Percentiles rank a stretch among this genome's conserved stretches.
Evolutionary conservation across 1,139 yeast genomes (phyloP).

Genomic region (Suhomyces bokatorum): DNA sequence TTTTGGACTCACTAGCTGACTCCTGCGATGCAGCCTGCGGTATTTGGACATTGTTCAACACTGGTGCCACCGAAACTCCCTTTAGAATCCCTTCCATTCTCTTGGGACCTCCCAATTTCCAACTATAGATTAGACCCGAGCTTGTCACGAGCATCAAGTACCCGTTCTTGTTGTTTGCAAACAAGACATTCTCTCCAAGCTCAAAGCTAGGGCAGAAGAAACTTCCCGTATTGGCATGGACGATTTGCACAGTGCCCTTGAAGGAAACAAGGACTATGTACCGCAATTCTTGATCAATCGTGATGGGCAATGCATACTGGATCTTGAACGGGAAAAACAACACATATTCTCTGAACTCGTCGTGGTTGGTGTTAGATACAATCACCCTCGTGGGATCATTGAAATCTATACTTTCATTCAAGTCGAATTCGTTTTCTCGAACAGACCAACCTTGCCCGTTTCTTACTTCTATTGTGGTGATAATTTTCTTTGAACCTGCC

Average conservation of each 20-base stretch:
- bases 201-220: conserved; percentile 50
- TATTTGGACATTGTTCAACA: conserved; percentile 36
- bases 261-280: conserved; percentile 69
- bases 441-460: conserved; percentile 47
- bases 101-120: conserved; percentile 35
- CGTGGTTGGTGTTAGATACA: conserved; percentile 27
- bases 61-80: conserved; percentile 53
- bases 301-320: conserved; percentile 42
- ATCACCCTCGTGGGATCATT: conserved; percentile 48
- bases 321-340: conserved; percentile 45
- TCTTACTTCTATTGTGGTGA: conserved; percentile 39
- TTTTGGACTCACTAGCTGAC: conserved; percentile 9
- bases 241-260: conserved; percentile 66
- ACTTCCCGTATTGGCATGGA: conserved; percentile 63
- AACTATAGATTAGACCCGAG: conserved; percentile 49
- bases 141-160: conserved; percentile 58
- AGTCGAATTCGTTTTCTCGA: conserved; percentile 31
- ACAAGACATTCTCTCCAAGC: conserved; percentile 59
- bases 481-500: conserved; percentile 4
- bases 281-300: conserved; percentile 27
- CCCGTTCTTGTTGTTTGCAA: conserved; percentile 50
- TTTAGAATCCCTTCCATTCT: conserved; percentile 26
- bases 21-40: conserved; percentile 3
- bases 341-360: conserved; percentile 22
- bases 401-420: conserved; percentile 36